Evolutionary conservation across 1,284 basidiomycete genomes (phyloP), one percentile per base, ranked within the genome.

Genomic region (Schizophyllum commune): DNA sequence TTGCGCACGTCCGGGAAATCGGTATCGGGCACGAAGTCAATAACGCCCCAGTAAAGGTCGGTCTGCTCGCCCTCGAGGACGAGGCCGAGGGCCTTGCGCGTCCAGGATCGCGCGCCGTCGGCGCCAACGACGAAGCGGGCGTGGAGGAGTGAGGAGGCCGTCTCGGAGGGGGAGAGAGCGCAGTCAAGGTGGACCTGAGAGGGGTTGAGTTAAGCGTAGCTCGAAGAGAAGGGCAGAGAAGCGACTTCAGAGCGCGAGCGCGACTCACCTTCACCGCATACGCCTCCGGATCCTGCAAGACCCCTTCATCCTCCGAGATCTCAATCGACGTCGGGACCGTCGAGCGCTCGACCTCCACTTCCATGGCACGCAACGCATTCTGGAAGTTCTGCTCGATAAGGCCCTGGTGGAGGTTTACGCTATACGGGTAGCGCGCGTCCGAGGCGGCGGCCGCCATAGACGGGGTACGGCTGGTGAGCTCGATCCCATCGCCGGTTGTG

Each of bases 91-190:
- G 60, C 57, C 34, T 65, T 61, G 17, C 70, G 65, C 27, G 70
- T 66, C 70, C 70, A 71, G 0, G 69, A 70, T 55, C 67, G 66
- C 4, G 68, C 69, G 34, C 69, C 69, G 51, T 70, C 69, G 20
- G 67, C 65, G 2, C 68, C 69, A 33, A 70, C 64, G 4, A 67
- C 64, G 51, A 66, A 70, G 22, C 64, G 65, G 4, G 69, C 66
- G 9, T 62, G 61, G 9, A 70, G 55, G 34, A 55, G 56, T 39
- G 58, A 52, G 11, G 47, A 5, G 27, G 39, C 39, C 39, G 9
- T 17, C 3, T 2, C 27, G 27, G 27, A 27, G 27, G 27, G 2
- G 27, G 27, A 5, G 27, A 27, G 27, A 5, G 27, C 27, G 27
- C 5, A 5, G 27, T 2, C 27, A 27, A 27, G 27, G 27, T 27